Evolutionary conservation across 345 rosid species (phyloP).

Genomic region (Arabis hirsuta): DNA sequence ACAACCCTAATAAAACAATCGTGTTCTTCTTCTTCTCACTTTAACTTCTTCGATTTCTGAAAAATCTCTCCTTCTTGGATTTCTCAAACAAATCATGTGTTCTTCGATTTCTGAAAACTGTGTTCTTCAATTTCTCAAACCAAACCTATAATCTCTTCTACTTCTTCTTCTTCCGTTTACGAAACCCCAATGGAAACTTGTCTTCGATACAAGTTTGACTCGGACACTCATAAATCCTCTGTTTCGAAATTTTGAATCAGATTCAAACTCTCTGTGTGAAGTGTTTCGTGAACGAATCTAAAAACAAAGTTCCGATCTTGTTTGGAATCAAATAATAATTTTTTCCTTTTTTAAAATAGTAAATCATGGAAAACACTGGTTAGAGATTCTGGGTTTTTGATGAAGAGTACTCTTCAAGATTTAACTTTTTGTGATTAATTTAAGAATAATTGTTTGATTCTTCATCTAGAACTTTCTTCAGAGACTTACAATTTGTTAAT

Average conservation of each 20-base stretch:
- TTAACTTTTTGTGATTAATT: neutral
- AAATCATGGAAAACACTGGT: too few species aligned
- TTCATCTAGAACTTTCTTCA: conserved; percentile 30
- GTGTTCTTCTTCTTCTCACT: too few species aligned
- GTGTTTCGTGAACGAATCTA: neutral
- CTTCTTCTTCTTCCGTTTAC: too few species aligned
- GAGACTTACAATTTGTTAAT: conserved; percentile 13
- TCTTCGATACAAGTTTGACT: neutral
- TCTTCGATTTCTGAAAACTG: too few species aligned
- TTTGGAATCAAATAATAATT: too few species aligned
- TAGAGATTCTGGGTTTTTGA: conserved; percentile 15
- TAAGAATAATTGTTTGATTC: conserved; percentile 34
- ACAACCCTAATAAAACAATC: too few species aligned
- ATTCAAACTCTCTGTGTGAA: conserved; percentile 8
- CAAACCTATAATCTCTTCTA: too few species aligned
- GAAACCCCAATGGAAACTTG: too few species aligned
- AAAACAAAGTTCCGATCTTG: neutral
- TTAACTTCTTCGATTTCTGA: too few species aligned
- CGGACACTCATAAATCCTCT: conserved; percentile 5
- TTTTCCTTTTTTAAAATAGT: neutral
- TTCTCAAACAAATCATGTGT: too few species aligned
- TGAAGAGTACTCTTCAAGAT: neutral
- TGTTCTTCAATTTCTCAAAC: too few species aligned
- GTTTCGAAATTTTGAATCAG: conserved; percentile 13
- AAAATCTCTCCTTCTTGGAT: too few species aligned